phyloP scores from a whole-genome alignment of 2,329 filamentous ascomycete species.

The Cercospora zeae-maydis region DNA sequence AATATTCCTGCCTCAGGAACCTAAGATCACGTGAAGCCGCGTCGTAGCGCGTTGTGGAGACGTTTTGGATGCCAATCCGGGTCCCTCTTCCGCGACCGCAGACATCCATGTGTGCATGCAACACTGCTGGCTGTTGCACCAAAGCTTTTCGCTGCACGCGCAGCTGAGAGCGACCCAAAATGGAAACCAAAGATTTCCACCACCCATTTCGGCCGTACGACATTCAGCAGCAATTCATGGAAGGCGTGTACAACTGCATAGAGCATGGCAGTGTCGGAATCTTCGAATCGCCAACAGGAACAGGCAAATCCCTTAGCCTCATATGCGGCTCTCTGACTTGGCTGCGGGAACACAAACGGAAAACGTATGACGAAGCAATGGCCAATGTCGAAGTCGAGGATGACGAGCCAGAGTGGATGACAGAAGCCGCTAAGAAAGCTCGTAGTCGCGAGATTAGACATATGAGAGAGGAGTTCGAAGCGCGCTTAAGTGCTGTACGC shows the following conservation, averaged over 20 bases:
- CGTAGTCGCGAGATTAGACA: constrained; percentile 64
- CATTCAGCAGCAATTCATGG: constrained; percentile 87
- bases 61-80: constrained; percentile 3
- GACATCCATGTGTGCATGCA: not conserved
- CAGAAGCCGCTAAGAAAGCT: constrained; percentile 69
- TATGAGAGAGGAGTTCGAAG: constrained; percentile 69
- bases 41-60: constrained; percentile 24
- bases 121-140: not conserved
- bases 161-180: constrained; percentile 2
- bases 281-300: constrained; percentile 86
- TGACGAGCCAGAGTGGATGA: constrained; percentile 80
- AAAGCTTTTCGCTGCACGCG: not conserved
- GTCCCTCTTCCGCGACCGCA: not conserved
- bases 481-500: constrained; percentile 62
- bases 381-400: constrained; percentile 48
- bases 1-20: constrained; percentile 4
- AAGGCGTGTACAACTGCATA: constrained; percentile 71
- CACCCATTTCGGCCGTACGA: constrained; percentile 85
- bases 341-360: constrained; percentile 77
- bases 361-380: constrained; percentile 54
- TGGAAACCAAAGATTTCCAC: constrained; percentile 60
- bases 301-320: constrained; percentile 83
- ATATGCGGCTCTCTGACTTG: constrained; percentile 88
- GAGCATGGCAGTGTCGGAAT: constrained; percentile 79
- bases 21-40: constrained; percentile 19